Conservation (phyloP, 331 rosid genomes). For the Acacia concinna region DNA sequence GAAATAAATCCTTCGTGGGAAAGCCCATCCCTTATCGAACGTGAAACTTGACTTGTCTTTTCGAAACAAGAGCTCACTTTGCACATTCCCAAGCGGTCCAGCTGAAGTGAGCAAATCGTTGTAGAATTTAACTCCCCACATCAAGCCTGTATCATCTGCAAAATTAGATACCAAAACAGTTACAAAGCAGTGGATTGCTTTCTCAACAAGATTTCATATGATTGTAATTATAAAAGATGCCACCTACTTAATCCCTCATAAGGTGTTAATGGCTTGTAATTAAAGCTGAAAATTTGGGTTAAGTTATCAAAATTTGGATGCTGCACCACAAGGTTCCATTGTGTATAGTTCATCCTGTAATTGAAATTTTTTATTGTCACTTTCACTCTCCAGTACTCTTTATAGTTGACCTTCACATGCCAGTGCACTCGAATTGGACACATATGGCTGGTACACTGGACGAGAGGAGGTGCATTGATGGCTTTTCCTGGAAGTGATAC, state of each 20-base stretch:
- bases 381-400: slow-evolving; percentile 96
- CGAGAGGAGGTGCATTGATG: slow-evolving; percentile 61
- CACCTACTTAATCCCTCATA: slow-evolving; percentile 89
- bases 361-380: slow-evolving; percentile 86
- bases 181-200: slow-evolving; percentile 28
- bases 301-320: slow-evolving; percentile 91
- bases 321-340: slow-evolving; percentile 93
- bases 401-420: slow-evolving; percentile 90
- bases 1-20: slow-evolving; percentile 90
- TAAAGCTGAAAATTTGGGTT: slow-evolving; percentile 79
- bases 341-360: slow-evolving; percentile 89
- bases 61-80: slow-evolving; percentile 78
- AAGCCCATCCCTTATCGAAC: slow-evolving; percentile 96
- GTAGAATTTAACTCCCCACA: slow-evolving; percentile 89
- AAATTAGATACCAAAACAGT: slow-evolving; percentile 30
- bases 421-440: slow-evolving; percentile 88
- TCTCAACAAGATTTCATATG: not conserved
- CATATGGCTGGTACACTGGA: slow-evolving; percentile 91
- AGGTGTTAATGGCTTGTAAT: slow-evolving; percentile 78
- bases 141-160: slow-evolving; percentile 93
- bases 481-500: slow-evolving; percentile 58
- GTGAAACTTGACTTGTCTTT: slow-evolving; percentile 80
- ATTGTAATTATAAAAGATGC: slow-evolving; percentile 9
- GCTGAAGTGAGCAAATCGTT: slow-evolving; percentile 83
- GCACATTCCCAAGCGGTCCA: slow-evolving; percentile 82